Evolutionary conservation across 1,284 basidiomycete species (phyloP), one percentile per base, ranked within the genome.

Genomic region (Moniliophthora roreri): DNA sequence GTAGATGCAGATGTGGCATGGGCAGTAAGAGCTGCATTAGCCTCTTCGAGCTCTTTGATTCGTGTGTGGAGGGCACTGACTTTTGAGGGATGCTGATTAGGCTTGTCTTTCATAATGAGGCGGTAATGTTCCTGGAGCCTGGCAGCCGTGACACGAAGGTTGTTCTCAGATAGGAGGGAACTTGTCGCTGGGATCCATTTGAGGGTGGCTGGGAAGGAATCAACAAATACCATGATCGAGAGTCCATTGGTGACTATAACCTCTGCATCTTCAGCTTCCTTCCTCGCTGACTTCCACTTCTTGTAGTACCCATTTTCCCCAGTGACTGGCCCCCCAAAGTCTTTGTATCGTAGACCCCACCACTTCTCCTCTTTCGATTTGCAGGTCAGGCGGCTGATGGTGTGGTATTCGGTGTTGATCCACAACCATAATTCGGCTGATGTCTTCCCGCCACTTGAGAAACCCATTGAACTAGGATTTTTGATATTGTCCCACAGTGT

Each of bases 231-330:
- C 1, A 20, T 42, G 23, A 5, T 20, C 24, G 49, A 49, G 21
- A 35, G 47, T 1, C 8, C n/a, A 8, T 32, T 8, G 4, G 23
- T 6, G 13, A 53, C 49, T 1, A 6, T 26, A 3, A 38, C 37
- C 9, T 46, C 52, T 35, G 16, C 13, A 34, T 53, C 38, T 18
- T 18, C 42, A 5, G 52, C 52, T 15, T 41, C 39, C 16, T 53
- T 53, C 13, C 9, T 11, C 9, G 49, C 38, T 4, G 8, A 1
- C 15, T 28, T 23, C 20, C 48, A n/a, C 24, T 48, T 48, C 37
- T 48, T 45, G 3, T n/a, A 10, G 23, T 52, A 48, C 9, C 52
- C 52, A 3, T 46, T 46, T 48, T 53, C 52, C 15, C 52, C 52
- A 2, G 37, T 36, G 10, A 53, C 18, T n/a, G 32, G 40, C n/a